Base-by-base conservation (phyloP, 306 rosid species). In the Prunus davidiana region DNA sequence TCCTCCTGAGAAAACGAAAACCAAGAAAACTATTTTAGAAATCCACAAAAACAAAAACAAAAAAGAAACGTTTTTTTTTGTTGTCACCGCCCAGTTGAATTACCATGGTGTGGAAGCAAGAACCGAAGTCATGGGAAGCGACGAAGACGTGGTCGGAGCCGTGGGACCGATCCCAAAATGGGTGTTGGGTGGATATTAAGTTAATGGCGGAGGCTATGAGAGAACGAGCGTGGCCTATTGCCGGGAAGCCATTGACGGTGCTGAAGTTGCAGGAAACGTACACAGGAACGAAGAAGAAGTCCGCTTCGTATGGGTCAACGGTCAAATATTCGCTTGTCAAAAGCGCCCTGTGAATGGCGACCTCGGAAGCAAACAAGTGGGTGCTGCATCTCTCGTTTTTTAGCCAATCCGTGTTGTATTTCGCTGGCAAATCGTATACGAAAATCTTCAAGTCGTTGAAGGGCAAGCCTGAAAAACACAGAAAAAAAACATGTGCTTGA, bases 231-330 rank as follows among this genome's bases (percentile, higher is more conserved):
- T 96, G 98, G 51, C 97, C 98, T 16, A 92, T 91, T 34, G 98
- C 97, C 0, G 97, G 99, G 87, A 96, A 96, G 43, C 99, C 97
- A 62, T 90, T 88, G 4, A 90, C 67, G 78, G 89, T 77, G 91
- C 93, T 93, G 88, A 93, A 93, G 75, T 91, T 93, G 89, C 98
- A 93, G 16, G 98, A 88, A 0, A 93, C 98, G 78, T 93, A 93
- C 27, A 93, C 96, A 1, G 98, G 98, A 9, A 93, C 98, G 81
- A 90, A 91, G 88, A 93, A 93, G 64, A 93, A 90, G 65, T 91
- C 93, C 3, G 98, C 98, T 45, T 88, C 82, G 27, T 78, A 69
- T 0, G 98, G 93, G 82, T 93, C 93, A 47, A 81, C 82, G 2
- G 94, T 90, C 8, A 91, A 77, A 12, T 79, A 74, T 3, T 83